Base-by-base conservation (phyloP, 139 green algal genomes). In the Picochlorum sp. region DNA sequence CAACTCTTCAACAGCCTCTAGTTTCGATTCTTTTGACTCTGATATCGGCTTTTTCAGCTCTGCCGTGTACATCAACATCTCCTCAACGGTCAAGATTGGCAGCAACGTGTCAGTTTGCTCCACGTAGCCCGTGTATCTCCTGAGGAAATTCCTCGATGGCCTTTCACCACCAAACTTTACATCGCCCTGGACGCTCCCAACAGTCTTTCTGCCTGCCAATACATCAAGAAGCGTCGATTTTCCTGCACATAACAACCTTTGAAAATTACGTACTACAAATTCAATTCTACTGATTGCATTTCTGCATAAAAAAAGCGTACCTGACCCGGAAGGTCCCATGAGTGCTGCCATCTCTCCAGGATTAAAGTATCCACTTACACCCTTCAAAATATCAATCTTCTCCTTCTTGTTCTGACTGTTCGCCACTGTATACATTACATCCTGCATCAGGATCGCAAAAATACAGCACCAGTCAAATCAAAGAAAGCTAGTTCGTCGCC, bases 51-150 rank as follows among this genome's bases (percentile, higher is more conserved):
- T 63, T 70, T 90, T 88, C 29, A 93, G 68, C 59, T 88, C 81
- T 7, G 79, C 81, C 1, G 83, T 90, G 70, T 93, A 93, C 65
- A 85, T 41, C 35, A 93, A 65, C 82, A 88, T 86, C 69, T 87
- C 77, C 39, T 68, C 25, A 7, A 67, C 44, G 13, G 64, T 89
- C 30, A 89, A 66, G 37, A 70, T 82, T 18, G 66, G 63, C 26
- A 86, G 65, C 57, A 85, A 66, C 6, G 73, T 79, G 44, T 81
- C 73, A 64, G 67, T 70, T 54, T 84, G 77, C 55, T 76, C 71
- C 28, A 79, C 75, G 57, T 80, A 83, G 2, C 72, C 68, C 13
- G 63, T 70, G 50, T 68, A 69, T 29, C 63, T 51, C 10, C 57
- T 24, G 12, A 78, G 37, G 45, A 78, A 78, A 3, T 62, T 37